phyloP scores from a whole-genome alignment of 148 eudicot genomes.

The Drosera capensis region DNA sequence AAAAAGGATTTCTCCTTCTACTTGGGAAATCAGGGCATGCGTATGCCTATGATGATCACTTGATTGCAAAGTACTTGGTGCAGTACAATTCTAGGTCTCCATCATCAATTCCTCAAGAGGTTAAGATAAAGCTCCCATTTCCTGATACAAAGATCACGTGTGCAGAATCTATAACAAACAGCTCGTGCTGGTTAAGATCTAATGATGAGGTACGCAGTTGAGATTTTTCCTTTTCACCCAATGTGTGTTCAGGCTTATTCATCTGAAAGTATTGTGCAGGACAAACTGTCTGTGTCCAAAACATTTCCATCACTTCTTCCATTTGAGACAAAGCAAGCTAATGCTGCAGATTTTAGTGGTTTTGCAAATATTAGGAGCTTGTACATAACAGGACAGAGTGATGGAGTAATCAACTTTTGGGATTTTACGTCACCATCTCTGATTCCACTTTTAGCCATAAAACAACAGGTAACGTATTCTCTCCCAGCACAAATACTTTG shows the following conservation, averaged over 20 bases:
- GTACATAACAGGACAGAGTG: conserved; percentile 71
- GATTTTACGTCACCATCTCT: conserved; percentile 63
- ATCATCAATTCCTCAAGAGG: conserved; percentile 61
- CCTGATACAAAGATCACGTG: conserved; percentile 44
- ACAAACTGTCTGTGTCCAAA: conserved; percentile 19
- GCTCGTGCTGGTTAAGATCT: conserved; percentile 18
- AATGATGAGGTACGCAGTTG: conserved; percentile 37
- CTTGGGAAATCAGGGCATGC: conserved; percentile 65
- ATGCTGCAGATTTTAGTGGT: conserved; percentile 36
- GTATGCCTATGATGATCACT: conserved; percentile 64
- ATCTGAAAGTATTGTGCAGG: conserved; percentile 25
- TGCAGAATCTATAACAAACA: conserved; percentile 41
- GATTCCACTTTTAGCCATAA: conserved; percentile 54
- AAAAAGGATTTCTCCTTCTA: conserved; percentile 47
- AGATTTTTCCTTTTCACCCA: neutral
- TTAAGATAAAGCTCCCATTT: conserved; percentile 51
- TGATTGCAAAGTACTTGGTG: conserved; percentile 59
- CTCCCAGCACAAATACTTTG: neutral
- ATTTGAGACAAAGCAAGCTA: conserved; percentile 32
- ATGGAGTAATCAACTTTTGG: conserved; percentile 84
- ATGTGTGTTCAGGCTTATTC: conserved; percentile 1
- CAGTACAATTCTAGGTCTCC: conserved; percentile 56
- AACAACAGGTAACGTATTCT: conserved; percentile 52
- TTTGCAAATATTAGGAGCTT: conserved; percentile 56
- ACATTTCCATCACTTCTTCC: conserved; percentile 51